Base-by-base conservation (phyloP, 164 flowering plant species). In the Berberis thunbergii region DNA sequence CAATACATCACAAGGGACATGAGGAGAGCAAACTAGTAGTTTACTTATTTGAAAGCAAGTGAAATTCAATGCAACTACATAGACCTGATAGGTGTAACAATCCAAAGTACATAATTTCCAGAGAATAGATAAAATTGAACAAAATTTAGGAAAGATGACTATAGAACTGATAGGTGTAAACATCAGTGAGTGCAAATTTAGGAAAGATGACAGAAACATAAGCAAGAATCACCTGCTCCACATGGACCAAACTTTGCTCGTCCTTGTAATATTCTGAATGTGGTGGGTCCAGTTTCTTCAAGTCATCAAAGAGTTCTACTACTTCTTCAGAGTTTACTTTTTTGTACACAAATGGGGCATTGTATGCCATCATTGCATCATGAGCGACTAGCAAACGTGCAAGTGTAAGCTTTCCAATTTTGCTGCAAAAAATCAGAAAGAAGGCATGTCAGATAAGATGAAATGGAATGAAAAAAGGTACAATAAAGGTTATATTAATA, bases 381-480 rank as follows among this genome's bases (percentile, higher is more conserved):
- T 71, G 76, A 64, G 87, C 89, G 70, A 70, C 76, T 78, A 90
- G 72, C 60, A 93, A 63, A 73, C 97, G 85, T 40, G 94, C 96
- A 57, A 93, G 88, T 66, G 94, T 86, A 69, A 90, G 94, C 84
- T 83, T 93, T 62, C 89, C 91, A 68, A 93, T 88, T 86, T 93
- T 93, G 73, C 97, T 92, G 61, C 76, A 76, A 54, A 26, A 26
- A 42, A 38, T 43, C 4, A 42, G 2, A 5, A 64, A 5, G 26
- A n/a, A 49, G 55, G 26, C 26, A 26, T 26, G 26, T 2, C 10
- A 54, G 59, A 61, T 56, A 56, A 60, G 42, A 58, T 43, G 56
- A 49, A 49, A 41, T 6, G n/a, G 1, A 53, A 13, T 52, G 53
- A 59, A 45, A 13, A 59, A 1, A 45, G 45, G 59, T 5, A 52